Base-by-base conservation (phyloP, 306 rosid species). In the Amphicarpaea edgeworthii region DNA sequence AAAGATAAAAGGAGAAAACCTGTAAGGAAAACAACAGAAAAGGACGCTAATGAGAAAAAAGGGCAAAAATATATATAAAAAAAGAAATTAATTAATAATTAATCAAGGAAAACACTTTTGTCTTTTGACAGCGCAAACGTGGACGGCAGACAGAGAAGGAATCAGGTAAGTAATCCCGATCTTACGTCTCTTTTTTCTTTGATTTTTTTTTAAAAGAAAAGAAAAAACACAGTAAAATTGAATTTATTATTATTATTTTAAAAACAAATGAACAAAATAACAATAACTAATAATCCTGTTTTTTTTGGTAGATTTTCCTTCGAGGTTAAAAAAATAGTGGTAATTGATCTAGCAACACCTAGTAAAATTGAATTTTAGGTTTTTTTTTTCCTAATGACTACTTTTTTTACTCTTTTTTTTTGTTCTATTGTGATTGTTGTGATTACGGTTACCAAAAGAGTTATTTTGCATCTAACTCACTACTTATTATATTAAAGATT, bases 131-230 rank as follows among this genome's bases (percentile, higher is more conserved):
- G 74, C 85, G 43, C 73, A 76, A 81, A 78, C 73, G 65, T 68
- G 79, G 85, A 83, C 84, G 65, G 86, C 84, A 42, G 43, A 43
- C 80, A 77, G 85, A 84, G 78, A 60, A 72, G 85, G 74, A 16
- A 17, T 61, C 83, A 41, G 77, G 9, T 58, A 49, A 15, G 9
- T 58, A 49, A 15, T 54, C 79, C 30, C 46, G n/a, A 67, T 55
- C 71, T 10, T 58, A 66, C 40, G 15, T 40, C 19, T 50, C 26
- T 19, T 38, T 38, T 58, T 51, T 26, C 28, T 53, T 8, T 9
- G 3, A 32, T n/a, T 15, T 28, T 5, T 28, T 28, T 28, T 28
- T 16, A n/a, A n/a, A 60, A 30, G 6, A 28, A 28, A 59, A 26
- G 2, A 11, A 47, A 34, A 58, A 54, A 42, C 28, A n/a, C 2